Base-by-base conservation (phyloP, 2,329 filamentous ascomycete genomes). In the Lasiodiplodia theobromae region DNA sequence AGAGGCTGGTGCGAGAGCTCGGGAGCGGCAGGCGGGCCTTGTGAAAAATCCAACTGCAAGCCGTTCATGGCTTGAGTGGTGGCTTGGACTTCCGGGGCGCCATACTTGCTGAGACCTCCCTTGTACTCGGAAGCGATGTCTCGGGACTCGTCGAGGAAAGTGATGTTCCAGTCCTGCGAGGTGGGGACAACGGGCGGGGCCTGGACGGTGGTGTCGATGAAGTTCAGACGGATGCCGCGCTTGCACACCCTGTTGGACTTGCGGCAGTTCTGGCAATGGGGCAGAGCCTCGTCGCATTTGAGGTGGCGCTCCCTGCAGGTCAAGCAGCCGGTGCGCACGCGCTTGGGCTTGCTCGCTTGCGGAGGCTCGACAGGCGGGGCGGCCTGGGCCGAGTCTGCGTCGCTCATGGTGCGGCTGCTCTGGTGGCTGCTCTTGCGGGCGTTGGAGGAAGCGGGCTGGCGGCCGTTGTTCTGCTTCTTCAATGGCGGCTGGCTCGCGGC, bases 251-350 rank as follows among this genome's bases (percentile, higher is more conserved):
- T 86, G 75, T 89, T 94, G 65, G 94, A 96, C 81, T 97, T 97
- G 69, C 89, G 88, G 80, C 95, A 97, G 75, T 97, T 97, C 74
- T 91, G 84, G 75, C 88, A 90, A 67, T 83, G 82, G 11, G 88
- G 87, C 70, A 85, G 75, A 5, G 85, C 90, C 79, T 97, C 93
- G 76, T 97, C 94, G 78, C 94, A 97, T 79, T 97, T 97, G 64
- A 97, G 83, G 83, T 97, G 94, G 57, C 94, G 86, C 78, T 97
- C 92, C 73, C 94, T 87, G 79, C 94, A 97, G 2, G 94, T 97
- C 72, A 97, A 82, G 78, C 94, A 97, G 47, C 94, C 94, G 3
- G 94, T 97, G 57, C 95, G 89, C 21, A 96, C 93, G 71, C 94
- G 86, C 81, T 91, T 95, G n/a, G 93, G 89, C 78, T 94, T 95